phyloP scores from a whole-genome alignment of 306 rosid species.

The Castanopsis chinensis region DNA sequence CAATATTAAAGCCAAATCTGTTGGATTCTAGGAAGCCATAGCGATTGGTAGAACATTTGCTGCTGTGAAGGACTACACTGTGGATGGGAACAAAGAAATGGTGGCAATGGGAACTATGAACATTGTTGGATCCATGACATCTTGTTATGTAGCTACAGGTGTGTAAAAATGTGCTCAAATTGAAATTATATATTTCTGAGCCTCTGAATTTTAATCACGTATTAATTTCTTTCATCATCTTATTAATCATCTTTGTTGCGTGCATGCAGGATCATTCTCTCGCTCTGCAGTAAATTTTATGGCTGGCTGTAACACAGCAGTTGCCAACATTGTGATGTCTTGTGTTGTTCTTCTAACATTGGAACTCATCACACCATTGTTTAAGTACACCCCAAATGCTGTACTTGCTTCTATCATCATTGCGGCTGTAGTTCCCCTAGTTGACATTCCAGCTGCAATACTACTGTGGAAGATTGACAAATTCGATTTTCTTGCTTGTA shows the following conservation, averaged over 20 bases:
- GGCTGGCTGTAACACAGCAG: slow-evolving; percentile 85
- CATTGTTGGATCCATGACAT: slow-evolving; percentile 75
- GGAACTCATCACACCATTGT: slow-evolving; percentile 61
- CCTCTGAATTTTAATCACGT: background rate
- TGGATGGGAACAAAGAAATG: slow-evolving; percentile 95
- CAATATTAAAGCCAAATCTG: background rate
- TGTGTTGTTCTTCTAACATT: slow-evolving; percentile 56
- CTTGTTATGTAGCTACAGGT: slow-evolving; percentile 85
- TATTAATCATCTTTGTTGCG: background rate
- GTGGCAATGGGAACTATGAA: slow-evolving; percentile 91
- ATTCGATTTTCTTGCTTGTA: slow-evolving; percentile 75
- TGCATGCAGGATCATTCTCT: slow-evolving; percentile 72
- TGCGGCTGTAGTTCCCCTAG: slow-evolving; percentile 48
- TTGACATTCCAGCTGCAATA: slow-evolving; percentile 51
- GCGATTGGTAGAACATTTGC: slow-evolving; percentile 98
- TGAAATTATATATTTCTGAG: background rate
- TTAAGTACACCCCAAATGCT: slow-evolving; percentile 87
- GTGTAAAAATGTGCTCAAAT: background rate
- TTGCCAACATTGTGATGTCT: slow-evolving; percentile 84
- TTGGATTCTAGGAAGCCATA: slow-evolving; percentile 65
- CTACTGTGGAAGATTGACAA: slow-evolving; percentile 80
- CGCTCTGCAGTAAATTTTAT: slow-evolving; percentile 85
- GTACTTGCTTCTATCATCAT: slow-evolving; percentile 81
- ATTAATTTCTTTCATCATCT: background rate
- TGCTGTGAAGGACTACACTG: slow-evolving; percentile 62